Evolutionary conservation across 106 monocot genomes (phyloP).

Genomic region (Acanthochlamys bracteata): DNA sequence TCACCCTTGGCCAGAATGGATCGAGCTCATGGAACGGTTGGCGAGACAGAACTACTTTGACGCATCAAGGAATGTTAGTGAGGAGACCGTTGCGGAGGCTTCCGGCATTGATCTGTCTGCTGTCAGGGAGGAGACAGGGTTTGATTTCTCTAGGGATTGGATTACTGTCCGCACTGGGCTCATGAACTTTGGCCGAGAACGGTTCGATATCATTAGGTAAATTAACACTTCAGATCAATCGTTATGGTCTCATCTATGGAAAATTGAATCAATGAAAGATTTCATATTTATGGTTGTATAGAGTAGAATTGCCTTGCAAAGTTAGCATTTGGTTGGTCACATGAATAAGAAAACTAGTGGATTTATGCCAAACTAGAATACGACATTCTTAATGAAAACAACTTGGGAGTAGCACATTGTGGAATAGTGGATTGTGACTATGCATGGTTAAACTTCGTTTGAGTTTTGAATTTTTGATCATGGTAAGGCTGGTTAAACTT

Average conservation of each 20-base stretch:
- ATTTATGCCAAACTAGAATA: no score
- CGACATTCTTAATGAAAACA: no score
- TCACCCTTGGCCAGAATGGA: slow-evolving; percentile 99
- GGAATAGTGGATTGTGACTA: no score
- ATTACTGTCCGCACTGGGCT: slow-evolving; percentile 63
- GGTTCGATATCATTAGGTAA: slow-evolving; percentile 78
- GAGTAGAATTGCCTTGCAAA: background rate
- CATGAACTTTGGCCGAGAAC: slow-evolving; percentile 83
- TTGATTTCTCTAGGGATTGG: slow-evolving; percentile 84
- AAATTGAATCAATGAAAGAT: background rate
- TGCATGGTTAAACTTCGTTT: no score
- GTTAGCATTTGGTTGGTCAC: no score
- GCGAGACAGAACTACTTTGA: slow-evolving; percentile 83
- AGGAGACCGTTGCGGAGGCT: slow-evolving; percentile 29
- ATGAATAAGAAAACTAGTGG: no score
- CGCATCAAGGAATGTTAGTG: slow-evolving; percentile 21
- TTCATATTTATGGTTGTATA: slow-evolving; percentile 1
- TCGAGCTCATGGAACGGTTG: slow-evolving; percentile 78
- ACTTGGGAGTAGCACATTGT: no score
- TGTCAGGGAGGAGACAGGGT: slow-evolving; percentile 32
- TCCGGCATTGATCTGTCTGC: slow-evolving; percentile 40
- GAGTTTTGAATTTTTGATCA: no score
- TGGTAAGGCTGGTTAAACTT: no score
- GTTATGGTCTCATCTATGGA: background rate
- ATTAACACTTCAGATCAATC: slow-evolving; percentile 2